Evolutionary conservation across 139 green algal genomes (phyloP).

Genomic region (Diplosphaera chodatii): DNA sequence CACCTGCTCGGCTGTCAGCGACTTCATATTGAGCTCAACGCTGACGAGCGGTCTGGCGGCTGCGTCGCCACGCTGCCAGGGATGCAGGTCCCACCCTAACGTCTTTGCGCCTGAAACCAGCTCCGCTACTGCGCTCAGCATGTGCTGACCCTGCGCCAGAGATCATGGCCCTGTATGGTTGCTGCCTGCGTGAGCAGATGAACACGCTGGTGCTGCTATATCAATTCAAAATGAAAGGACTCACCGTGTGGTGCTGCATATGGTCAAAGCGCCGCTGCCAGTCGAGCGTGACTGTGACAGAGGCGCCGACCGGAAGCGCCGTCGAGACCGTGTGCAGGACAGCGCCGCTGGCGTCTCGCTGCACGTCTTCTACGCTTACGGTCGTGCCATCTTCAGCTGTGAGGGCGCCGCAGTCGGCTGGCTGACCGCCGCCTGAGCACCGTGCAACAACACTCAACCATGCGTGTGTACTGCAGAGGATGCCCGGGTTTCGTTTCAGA

Average conservation of each 20-base stretch:
- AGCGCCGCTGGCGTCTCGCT: not conserved
- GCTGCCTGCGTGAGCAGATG: too few species aligned
- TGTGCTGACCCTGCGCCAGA: constrained; percentile 7
- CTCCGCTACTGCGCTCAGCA: constrained; percentile 15
- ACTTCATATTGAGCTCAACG: constrained; percentile 2
- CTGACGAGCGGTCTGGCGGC: constrained; percentile 3
- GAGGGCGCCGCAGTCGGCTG: not conserved
- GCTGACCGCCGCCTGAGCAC: not conserved
- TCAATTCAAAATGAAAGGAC: too few species aligned
- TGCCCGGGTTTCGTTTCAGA: too few species aligned
- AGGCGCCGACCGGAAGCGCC: not conserved
- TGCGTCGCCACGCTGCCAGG: not conserved
- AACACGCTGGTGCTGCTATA: too few species aligned
- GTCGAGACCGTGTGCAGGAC: constrained; percentile 1
- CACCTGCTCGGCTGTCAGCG: not conserved
- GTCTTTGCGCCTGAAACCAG: constrained; percentile 7
- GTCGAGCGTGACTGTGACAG: constrained; percentile 2
- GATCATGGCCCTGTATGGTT: too few species aligned
- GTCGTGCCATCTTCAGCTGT: not conserved
- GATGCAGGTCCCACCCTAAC: constrained; percentile 14
- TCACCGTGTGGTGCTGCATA: constrained; percentile 20
- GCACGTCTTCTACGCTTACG: constrained; percentile 1
- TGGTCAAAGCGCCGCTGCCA: constrained; percentile 13
- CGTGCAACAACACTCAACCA: too few species aligned
- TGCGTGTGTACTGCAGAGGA: too few species aligned